Evolutionary conservation across 2,329 filamentous ascomycete species (phyloP).

Genomic region (Cercospora sp.): DNA sequence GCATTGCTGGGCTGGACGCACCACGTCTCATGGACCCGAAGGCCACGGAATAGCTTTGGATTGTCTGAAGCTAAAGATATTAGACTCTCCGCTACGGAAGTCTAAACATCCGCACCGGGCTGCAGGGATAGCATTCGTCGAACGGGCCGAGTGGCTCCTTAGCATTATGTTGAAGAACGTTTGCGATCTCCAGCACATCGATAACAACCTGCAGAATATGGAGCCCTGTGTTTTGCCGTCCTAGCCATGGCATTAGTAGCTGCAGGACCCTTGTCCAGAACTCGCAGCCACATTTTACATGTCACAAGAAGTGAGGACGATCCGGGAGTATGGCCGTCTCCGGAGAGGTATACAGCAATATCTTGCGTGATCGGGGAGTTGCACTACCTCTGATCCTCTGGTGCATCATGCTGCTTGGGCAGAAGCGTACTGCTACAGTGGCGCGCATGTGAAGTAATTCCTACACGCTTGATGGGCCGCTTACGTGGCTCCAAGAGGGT

Average conservation of each 20-base stretch:
- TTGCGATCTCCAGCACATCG: neutral
- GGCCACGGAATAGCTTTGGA: conserved; percentile 19
- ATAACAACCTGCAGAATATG: neutral
- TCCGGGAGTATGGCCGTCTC: neutral
- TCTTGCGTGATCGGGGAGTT: neutral
- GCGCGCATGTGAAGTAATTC: neutral
- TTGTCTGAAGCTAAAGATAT: conserved; percentile 15
- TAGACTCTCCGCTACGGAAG: conserved; percentile 15
- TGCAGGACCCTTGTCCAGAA: neutral
- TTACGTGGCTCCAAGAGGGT: neutral
- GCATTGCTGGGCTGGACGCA: conserved; percentile 8
- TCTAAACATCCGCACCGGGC: conserved; percentile 8
- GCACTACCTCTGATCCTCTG: neutral
- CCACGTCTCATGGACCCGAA: conserved; percentile 14
- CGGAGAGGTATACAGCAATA: neutral
- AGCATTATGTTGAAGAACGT: neutral
- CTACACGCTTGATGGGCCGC: neutral
- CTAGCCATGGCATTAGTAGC: neutral
- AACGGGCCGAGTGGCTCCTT: neutral
- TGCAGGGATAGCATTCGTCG: conserved; percentile 7
- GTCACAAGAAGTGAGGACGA: neutral
- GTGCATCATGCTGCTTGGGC: neutral
- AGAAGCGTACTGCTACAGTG: neutral
- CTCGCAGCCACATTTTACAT: neutral
- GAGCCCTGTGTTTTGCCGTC: neutral